Evolutionary conservation across 352 stramenopile genomes (phyloP).

Genomic region (Globisporangium spiculum): DNA sequence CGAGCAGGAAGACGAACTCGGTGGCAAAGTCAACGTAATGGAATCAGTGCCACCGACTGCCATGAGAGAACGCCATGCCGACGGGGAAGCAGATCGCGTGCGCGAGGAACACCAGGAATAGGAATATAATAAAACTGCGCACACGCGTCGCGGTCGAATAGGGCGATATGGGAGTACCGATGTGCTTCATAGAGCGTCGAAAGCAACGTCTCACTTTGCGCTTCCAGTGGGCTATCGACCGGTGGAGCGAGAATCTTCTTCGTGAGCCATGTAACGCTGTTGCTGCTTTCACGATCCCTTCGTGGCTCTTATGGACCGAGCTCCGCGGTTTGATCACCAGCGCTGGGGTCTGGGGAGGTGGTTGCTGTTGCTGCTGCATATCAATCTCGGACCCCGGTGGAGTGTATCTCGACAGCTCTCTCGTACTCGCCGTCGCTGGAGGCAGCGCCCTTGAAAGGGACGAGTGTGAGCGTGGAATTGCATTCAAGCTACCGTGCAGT

Average conservation of each 20-base stretch:
- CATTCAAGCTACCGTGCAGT: background rate
- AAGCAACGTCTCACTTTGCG: background rate
- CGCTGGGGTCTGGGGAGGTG: background rate
- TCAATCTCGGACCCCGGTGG: background rate
- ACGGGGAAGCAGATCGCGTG: conserved; percentile 41
- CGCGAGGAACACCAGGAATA: conserved; percentile 25
- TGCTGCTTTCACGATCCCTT: background rate
- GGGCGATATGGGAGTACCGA: conserved; percentile 29
- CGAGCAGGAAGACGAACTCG: conserved; percentile 20
- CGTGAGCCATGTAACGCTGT: background rate
- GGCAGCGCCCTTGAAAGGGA: background rate
- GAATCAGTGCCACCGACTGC: background rate
- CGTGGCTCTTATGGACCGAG: background rate
- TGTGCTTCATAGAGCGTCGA: background rate
- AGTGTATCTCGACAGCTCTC: background rate
- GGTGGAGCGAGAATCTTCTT: conserved; percentile 9
- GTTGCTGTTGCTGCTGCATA: background rate
- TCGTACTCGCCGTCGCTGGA: background rate
- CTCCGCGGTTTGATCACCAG: conserved; percentile 6
- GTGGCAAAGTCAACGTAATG: conserved; percentile 3
- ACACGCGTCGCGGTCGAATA: conserved; percentile 27
- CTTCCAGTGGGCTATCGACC: background rate
- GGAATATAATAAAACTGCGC: conserved; percentile 23
- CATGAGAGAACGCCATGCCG: conserved; percentile 29
- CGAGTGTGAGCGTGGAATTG: background rate